These are phyloP conservation scores for Paracoccidioides brasiliensis DNA, from an alignment of 2,329 filamentous ascomycete genomes.

Conservation along the genomic window DNA sequence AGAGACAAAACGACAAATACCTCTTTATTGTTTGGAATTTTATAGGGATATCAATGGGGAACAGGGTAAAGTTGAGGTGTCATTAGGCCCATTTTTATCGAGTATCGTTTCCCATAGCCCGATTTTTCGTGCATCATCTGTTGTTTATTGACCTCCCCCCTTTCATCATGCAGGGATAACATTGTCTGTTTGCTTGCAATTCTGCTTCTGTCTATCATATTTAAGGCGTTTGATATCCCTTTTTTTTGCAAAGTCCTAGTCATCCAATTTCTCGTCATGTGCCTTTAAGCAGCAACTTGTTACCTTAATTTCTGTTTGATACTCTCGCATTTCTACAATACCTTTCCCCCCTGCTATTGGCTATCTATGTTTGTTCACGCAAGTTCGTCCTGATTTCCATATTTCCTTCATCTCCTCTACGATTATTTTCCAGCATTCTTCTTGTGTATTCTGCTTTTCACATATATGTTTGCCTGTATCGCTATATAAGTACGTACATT, in stretches of 20 bases:
- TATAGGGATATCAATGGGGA: background rate
- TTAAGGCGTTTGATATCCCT: background rate
- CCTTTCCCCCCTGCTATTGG: too few species aligned
- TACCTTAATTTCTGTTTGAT: background rate
- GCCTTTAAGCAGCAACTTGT: background rate
- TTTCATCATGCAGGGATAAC: background rate
- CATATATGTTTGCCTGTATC: too few species aligned
- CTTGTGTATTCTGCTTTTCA: too few species aligned
- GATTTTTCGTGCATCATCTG: background rate
- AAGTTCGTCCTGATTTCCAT: too few species aligned
- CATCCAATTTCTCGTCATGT: background rate
- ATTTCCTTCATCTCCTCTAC: too few species aligned
- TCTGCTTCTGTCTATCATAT: background rate
- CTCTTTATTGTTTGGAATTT: background rate
- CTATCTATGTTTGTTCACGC: too few species aligned
- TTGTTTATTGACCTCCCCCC: background rate
- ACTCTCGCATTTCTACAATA: too few species aligned
- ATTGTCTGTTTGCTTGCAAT: background rate
- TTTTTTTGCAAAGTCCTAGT: background rate
- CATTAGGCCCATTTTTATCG: background rate
- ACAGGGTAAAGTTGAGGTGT: conserved; percentile 1
- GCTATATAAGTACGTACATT: too few species aligned
- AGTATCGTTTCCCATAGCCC: background rate
- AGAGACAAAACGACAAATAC: background rate
- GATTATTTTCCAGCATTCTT: too few species aligned